These are phyloP conservation scores for Rhododendron molle DNA, from an alignment of 148 eudicot species.

Conservation along the genomic window DNA sequence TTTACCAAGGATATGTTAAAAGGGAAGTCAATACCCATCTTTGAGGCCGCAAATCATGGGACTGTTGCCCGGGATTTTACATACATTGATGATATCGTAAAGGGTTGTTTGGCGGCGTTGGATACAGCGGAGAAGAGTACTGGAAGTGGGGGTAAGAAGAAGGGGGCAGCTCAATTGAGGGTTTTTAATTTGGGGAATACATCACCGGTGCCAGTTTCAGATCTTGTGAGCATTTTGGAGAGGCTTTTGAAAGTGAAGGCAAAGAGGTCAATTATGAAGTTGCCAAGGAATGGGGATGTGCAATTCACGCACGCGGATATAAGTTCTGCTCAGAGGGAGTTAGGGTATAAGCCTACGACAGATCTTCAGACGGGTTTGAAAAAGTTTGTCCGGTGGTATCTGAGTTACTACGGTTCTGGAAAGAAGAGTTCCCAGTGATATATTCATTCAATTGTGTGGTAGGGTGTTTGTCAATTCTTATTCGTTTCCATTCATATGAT, in stretches of 20 bases:
- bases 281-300: constrained; percentile 83
- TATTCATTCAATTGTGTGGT: constrained; percentile 25
- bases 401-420: constrained; percentile 52
- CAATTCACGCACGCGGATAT: constrained; percentile 71
- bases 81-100: constrained; percentile 79
- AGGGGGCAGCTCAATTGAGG: constrained; percentile 63
- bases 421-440: constrained; percentile 54
- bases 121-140: constrained; percentile 88
- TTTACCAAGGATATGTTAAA: constrained; percentile 72
- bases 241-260: constrained; percentile 72
- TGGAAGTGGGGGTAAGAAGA: constrained; percentile 77
- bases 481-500: constrained; percentile 54
- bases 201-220: constrained; percentile 74
- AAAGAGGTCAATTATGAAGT: constrained; percentile 51
- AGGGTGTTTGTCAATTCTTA: constrained; percentile 41
- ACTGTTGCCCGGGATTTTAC: constrained; percentile 78
- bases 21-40: constrained; percentile 58
- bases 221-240: constrained; percentile 77
- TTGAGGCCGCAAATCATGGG: constrained; percentile 68
- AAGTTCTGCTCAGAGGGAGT: constrained; percentile 58
- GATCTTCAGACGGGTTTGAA: constrained; percentile 75
- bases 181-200: constrained; percentile 82
- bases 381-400: constrained; percentile 76
- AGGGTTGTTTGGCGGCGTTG: constrained; percentile 72
- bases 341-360: constrained; percentile 64